Conservation (phyloP, 441 rosid species). For the Corymbia citriodora region DNA sequence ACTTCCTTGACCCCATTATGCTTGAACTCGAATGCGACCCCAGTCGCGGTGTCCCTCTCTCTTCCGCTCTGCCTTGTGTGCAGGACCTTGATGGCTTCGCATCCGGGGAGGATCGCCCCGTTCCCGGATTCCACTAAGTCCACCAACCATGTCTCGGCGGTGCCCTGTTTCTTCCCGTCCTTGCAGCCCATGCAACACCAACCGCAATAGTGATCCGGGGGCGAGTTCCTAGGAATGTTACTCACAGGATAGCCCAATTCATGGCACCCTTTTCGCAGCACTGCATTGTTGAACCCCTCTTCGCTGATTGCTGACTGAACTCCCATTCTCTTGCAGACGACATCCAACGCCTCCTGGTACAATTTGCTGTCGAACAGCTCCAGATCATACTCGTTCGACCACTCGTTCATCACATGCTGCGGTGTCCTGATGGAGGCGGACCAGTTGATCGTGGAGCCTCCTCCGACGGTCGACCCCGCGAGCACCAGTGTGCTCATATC, state of each 20-base stretch:
- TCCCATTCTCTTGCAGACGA: slow-evolving; percentile 65
- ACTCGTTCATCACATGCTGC: slow-evolving; percentile 57
- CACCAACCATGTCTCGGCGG: slow-evolving; percentile 75
- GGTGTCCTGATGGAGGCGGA: slow-evolving; percentile 77
- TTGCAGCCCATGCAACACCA: slow-evolving; percentile 83
- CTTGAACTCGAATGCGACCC: slow-evolving; percentile 44
- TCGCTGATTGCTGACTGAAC: slow-evolving; percentile 57
- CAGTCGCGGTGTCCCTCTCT: slow-evolving; percentile 31
- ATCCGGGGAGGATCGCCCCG: slow-evolving; percentile 66
- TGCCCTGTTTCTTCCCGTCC: slow-evolving; percentile 70
- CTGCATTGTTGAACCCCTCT: slow-evolving; percentile 65
- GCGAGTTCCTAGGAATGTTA: slow-evolving; percentile 57
- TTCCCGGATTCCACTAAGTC: slow-evolving; percentile 69
- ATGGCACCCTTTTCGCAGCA: slow-evolving; percentile 68
- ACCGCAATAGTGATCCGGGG: slow-evolving; percentile 71
- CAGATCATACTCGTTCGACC: slow-evolving; percentile 36
- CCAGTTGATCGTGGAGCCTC: slow-evolving; percentile 85
- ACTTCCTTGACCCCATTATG: slow-evolving; percentile 25
- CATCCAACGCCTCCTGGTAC: slow-evolving; percentile 61
- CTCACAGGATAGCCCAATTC: slow-evolving; percentile 54
- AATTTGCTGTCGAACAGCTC: slow-evolving; percentile 51
- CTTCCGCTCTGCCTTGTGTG: slow-evolving; percentile 20
- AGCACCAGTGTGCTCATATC: slow-evolving; percentile 50
- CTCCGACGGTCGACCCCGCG: slow-evolving; percentile 83
- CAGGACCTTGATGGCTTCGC: slow-evolving; percentile 49